These are phyloP conservation scores for Melampsora americana DNA, from an alignment of 1,284 basidiomycete species.

Conservation along the genomic window DNA sequence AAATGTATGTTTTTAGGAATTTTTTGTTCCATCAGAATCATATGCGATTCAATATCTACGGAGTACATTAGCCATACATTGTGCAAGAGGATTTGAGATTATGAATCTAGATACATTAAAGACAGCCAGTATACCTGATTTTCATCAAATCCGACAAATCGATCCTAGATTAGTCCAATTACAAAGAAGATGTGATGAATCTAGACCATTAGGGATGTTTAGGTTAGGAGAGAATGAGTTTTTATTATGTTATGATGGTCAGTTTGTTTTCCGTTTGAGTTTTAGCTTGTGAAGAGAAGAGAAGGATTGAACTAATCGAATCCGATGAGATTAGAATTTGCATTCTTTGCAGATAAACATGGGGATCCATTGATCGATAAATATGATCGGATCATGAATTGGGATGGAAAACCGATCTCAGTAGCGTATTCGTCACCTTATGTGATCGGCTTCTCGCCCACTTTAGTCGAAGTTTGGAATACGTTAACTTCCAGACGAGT, in stretches of 20 bases:
- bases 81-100: constrained; percentile 64
- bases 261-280: neutral
- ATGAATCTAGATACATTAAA: constrained; percentile 68
- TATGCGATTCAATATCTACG: constrained; percentile 61
- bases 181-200: constrained; percentile 73
- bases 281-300: neutral
- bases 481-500: constrained; percentile 76
- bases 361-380: constrained; percentile 63
- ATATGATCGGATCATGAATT: constrained; percentile 72
- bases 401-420: constrained; percentile 85
- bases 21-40: constrained; percentile 46
- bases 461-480: constrained; percentile 89
- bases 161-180: constrained; percentile 70
- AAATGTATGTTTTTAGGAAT: constrained; percentile 32
- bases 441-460: constrained; percentile 82
- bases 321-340: constrained; percentile 61
- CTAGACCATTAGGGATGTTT: constrained; percentile 86
- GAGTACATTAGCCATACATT: constrained; percentile 83
- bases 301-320: neutral
- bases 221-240: constrained; percentile 73
- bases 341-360: constrained; percentile 81
- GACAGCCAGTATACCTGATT: constrained; percentile 60
- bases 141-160: constrained; percentile 59
- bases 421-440: constrained; percentile 83
- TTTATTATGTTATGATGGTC: constrained; percentile 78